Evolutionary conservation across 805 yeast species (phyloP), one percentile per base, ranked within the genome.

Genomic region (Tetrapisispora nanseiensis): DNA sequence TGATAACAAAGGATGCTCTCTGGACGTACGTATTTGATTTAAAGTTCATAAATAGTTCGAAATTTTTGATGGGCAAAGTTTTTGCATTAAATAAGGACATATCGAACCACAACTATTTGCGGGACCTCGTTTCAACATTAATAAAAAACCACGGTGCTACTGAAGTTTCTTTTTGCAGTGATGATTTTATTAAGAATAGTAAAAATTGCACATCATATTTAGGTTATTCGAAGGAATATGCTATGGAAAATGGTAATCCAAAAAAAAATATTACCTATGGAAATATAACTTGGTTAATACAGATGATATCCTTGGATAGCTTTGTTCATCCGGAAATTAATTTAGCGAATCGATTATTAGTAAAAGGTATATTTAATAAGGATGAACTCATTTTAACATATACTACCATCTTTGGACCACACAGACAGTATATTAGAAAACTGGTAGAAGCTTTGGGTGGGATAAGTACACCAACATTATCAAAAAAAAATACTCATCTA

Each of bases 331-430:
- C 95, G 0, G 50, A 52, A 11, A 52, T 57, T 1, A 74, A 73
- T 46, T 58, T 89, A 18, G 68, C 89, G 5, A 87, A 82, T 53
- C 76, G 78, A 52, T 97, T 97, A 0, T 66, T 69, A 4, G 63
- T 64, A 29, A 55, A 59, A 20, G 66, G 59, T 0, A 49, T 86
- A 3, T 66, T 72, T 1, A 76, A 70, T 4, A 73, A 81, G 67
- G 62, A 65, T 15, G 69, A 72, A 11, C 59, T 76, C 28, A 65
- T 69, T 3, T 72, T 86, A 8, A 71, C 86, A 11, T 74, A 85
- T 5, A 80, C 96, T 0, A 86, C 86, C 52, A 86, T 84, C 54
- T 74, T 82, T 18, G 96, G 96, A 0, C 92, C 83, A 54, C 83
- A 95, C 1, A 66, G 98, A 33, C 63, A 67, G 27, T 90, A 86